These are phyloP conservation scores for Fusarium goolgardi DNA, from an alignment of 2,329 filamentous ascomycete species.

Conservation along the genomic window DNA sequence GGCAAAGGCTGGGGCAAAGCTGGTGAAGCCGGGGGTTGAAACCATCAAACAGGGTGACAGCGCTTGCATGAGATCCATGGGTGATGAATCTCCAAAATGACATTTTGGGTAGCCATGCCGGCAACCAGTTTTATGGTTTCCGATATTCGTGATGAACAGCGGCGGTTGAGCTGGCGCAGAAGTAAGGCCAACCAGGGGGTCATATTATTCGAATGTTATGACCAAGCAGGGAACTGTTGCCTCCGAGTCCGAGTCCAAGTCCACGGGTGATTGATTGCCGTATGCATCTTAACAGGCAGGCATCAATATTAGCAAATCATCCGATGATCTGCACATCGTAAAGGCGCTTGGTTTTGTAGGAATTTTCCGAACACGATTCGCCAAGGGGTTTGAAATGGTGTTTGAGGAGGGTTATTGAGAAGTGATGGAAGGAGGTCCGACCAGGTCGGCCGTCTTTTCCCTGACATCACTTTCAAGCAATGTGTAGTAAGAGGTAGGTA, in stretches of 20 bases:
- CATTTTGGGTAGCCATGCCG: constrained; percentile 35
- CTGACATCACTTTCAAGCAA: not conserved
- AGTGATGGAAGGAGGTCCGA: constrained; percentile 1
- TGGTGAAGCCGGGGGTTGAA: constrained; percentile 13
- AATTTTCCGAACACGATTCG: constrained; percentile 9
- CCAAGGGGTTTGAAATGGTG: constrained; percentile 8
- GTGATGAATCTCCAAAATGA: constrained; percentile 37
- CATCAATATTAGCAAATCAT: not conserved
- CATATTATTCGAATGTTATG: constrained; percentile 19
- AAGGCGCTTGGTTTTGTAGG: constrained; percentile 2
- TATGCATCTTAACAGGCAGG: not conserved
- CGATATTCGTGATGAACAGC: constrained; percentile 41
- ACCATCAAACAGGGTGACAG: constrained; percentile 22
- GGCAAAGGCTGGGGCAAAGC: not conserved
- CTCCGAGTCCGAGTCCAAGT: not conserved
- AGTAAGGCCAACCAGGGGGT: constrained; percentile 28
- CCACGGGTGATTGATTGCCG: not conserved
- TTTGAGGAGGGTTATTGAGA: constrained; percentile 13
- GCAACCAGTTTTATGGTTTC: constrained; percentile 39
- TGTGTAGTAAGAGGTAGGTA: too few species aligned
- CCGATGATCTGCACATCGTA: constrained; percentile 5
- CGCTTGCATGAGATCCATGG: constrained; percentile 43
- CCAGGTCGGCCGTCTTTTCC: not conserved
- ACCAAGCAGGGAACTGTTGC: not conserved
- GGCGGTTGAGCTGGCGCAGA: constrained; percentile 30